Base-by-base conservation (phyloP, 148 eudicot genomes). In the Rhododendron simsii region DNA sequence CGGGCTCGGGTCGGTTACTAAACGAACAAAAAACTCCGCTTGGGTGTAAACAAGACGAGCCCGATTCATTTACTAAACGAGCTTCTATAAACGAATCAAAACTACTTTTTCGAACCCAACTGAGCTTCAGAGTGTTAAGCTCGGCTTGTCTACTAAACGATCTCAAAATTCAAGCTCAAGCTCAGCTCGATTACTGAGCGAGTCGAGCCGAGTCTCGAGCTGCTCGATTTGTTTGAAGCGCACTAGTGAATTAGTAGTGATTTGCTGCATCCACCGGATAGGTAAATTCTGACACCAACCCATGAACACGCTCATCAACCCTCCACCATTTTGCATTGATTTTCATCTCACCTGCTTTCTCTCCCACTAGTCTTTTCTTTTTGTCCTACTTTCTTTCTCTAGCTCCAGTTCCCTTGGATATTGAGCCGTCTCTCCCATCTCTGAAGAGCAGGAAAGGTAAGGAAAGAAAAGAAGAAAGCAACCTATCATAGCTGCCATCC, bases 391-490 rank as follows among this genome's bases (percentile, higher is more conserved):
- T 18, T 85, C 83, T 48, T 77, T 85, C 79, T 80, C 30, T 13
- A 51, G 51, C 61, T 50, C 35, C 53, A 71, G 85, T 51, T 0
- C 73, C 89, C 87, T 87, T 50, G 89, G 83, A 84, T 87, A 82
- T 61, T 9, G 87, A 81, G 85, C 89, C 18, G 45, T 37, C 45
- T 37, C 41, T 26, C 74, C 74, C 5, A 9, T 26, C 76, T 71
- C 39, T 30, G 9, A 12, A 39, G 51, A 78, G 48, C 86, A 71
- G 48, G 18, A 47, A 86, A 35, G 35, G 41, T 57, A 44, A 57
- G 61, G 16, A 84, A 84, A 63, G 80, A 78, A 86, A 76, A 84
- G 47, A 85, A 80, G 84, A 89, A 89, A 86, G 88, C 87, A 84
- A 89, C 87, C 0, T 16, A 84, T 83, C 90, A 88, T 76, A 21